Evolutionary conservation across 2,329 filamentous ascomycete species (phyloP).

Genomic region (Aspergillus oerlinghausenensis): DNA sequence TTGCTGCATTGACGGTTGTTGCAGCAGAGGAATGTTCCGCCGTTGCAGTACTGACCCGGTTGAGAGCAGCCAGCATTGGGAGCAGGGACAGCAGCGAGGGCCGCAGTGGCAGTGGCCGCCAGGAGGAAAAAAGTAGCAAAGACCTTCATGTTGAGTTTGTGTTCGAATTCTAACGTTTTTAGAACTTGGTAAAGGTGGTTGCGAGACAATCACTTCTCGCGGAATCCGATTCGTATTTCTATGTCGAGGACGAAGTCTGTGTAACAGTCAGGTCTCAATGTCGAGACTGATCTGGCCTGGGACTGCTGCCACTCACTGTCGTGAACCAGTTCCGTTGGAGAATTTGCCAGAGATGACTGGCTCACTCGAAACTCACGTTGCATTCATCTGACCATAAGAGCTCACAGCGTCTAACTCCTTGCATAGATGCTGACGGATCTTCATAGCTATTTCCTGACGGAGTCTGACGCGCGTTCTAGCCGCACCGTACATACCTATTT

Average conservation of each 20-base stretch:
- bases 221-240: neutral
- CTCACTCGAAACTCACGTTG: neutral
- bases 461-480: no score
- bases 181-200: neutral
- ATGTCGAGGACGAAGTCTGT: neutral
- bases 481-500: neutral
- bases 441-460: no score
- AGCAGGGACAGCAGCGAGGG: neutral
- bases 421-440: neutral
- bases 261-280: neutral
- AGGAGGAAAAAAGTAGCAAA: neutral
- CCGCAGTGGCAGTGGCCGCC: neutral
- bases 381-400: neutral
- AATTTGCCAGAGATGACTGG: neutral
- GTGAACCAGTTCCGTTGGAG: neutral
- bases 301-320: neutral
- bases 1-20: neutral
- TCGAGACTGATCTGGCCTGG: neutral
- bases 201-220: neutral
- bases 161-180: neutral
- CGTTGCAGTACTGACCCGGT: conserved; percentile 10
- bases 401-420: neutral
- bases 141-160: neutral
- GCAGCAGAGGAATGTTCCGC: conserved; percentile 9
- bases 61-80: conserved; percentile 5